Percentiles rank a stretch among this genome's conserved stretches.
These are phyloP conservation scores for Pseudogymnoascus sp. DNA, from an alignment of 2,329 filamentous ascomycete genomes.

Conservation along the genomic window DNA sequence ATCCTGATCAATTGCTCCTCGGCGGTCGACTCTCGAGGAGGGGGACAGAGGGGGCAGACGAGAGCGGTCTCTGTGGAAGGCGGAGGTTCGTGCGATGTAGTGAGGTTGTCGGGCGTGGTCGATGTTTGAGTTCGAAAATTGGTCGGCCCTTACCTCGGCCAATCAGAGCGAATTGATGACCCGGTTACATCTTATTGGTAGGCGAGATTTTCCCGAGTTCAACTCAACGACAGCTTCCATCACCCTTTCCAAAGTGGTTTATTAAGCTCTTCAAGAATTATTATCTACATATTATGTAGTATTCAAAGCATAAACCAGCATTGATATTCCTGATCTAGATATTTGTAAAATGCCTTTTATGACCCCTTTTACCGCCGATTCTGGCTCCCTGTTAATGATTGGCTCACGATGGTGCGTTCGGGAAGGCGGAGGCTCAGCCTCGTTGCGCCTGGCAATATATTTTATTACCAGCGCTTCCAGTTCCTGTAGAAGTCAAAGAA, in stretches of 20 bases:
- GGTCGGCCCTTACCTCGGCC: constrained; percentile 8
- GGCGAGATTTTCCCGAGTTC: constrained; percentile 5
- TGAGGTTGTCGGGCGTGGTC: constrained; percentile 10
- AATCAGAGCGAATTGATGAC: constrained; percentile 10
- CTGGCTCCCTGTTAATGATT: not conserved
- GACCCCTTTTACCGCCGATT: not conserved
- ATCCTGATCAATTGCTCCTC: constrained; percentile 11
- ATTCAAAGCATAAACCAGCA: not conserved
- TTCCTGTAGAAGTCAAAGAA: not conserved
- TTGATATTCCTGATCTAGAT: not conserved
- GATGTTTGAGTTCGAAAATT: constrained; percentile 10
- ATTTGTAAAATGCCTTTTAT: not conserved
- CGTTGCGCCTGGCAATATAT: constrained; percentile 10
- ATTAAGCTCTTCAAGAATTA: not conserved
- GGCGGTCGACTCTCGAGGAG: constrained; percentile 7
- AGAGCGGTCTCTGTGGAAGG: constrained; percentile 4
- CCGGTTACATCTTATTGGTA: constrained; percentile 10
- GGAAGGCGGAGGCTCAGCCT: constrained; percentile 10
- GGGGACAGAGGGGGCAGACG: constrained; percentile 7
- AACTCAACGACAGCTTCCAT: constrained; percentile 1
- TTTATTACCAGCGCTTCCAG: constrained; percentile 4
- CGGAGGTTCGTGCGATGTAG: constrained; percentile 8
- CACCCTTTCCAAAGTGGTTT: not conserved
- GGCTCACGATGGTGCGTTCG: not conserved
- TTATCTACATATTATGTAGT: constrained; percentile 7